Evolutionary conservation across 2,329 filamentous ascomycete genomes (phyloP).

Genomic region (Aureobasidium sp.): DNA sequence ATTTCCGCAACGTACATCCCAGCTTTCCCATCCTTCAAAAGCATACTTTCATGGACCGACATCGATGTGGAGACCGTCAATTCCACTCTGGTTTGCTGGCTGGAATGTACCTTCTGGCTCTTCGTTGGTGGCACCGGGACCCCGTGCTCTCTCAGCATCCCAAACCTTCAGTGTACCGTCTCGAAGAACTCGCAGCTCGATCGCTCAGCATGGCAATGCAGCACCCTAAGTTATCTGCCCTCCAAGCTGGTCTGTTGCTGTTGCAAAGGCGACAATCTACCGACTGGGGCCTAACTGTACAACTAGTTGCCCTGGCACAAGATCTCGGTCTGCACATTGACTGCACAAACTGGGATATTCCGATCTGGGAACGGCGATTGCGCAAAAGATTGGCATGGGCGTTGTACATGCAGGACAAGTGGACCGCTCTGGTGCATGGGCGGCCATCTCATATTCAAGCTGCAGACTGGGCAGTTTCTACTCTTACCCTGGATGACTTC

Average conservation of each 20-base stretch:
- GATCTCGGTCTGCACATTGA: slow-evolving; percentile 85
- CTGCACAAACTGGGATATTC: slow-evolving; percentile 79
- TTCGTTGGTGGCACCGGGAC: slow-evolving; percentile 80
- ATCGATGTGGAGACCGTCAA: slow-evolving; percentile 61
- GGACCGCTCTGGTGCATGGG: slow-evolving; percentile 77
- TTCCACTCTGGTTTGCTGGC: slow-evolving; percentile 70
- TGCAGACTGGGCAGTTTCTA: slow-evolving; percentile 67
- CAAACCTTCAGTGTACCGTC: slow-evolving; percentile 61
- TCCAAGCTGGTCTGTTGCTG: slow-evolving; percentile 67
- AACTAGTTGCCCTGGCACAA: slow-evolving; percentile 77
- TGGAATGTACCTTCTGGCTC: slow-evolving; percentile 73
- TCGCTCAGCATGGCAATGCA: slow-evolving; percentile 70
- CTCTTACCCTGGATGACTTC: slow-evolving; percentile 59
- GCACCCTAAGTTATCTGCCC: slow-evolving; percentile 70
- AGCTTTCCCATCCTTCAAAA: slow-evolving; percentile 78
- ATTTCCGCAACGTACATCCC: slow-evolving; percentile 73
- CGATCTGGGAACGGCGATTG: slow-evolving; percentile 75
- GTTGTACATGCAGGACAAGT: slow-evolving; percentile 89
- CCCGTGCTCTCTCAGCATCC: slow-evolving; percentile 54
- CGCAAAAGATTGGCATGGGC: slow-evolving; percentile 85
- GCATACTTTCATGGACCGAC: slow-evolving; percentile 68
- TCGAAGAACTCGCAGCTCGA: slow-evolving; percentile 65
- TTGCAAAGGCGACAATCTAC: slow-evolving; percentile 68
- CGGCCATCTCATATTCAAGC: slow-evolving; percentile 68
- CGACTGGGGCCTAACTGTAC: slow-evolving; percentile 77